A percentile compares a stretch with the other conserved stretches of the same genome.
Conservation (phyloP, 2,329 filamentous ascomycete species). For the Neopestalotiopsis sp. region DNA sequence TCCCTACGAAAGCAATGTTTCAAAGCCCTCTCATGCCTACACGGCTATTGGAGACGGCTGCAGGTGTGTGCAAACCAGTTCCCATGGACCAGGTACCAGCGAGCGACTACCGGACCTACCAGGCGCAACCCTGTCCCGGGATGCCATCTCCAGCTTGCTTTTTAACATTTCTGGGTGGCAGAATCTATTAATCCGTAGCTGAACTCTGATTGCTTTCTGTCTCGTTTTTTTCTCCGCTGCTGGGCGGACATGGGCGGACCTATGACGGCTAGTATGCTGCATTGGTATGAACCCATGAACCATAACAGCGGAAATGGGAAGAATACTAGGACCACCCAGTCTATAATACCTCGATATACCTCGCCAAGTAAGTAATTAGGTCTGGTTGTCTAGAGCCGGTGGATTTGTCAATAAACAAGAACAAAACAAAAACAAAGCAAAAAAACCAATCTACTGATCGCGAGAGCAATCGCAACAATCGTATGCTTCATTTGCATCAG, state of each 20-base stretch:
- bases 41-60: too few species aligned
- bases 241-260: background rate
- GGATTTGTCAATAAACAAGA: background rate
- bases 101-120: conserved; percentile 9
- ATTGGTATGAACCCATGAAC: conserved; percentile 8
- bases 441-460: background rate
- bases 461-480: background rate
- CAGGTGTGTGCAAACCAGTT: background rate
- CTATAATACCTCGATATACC: conserved; percentile 1
- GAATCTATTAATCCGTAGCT: conserved; percentile 5
- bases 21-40: background rate
- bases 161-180: conserved; percentile 7
- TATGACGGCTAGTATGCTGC: background rate
- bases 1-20: conserved; percentile 4
- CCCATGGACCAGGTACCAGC: background rate
- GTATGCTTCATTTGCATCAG: background rate
- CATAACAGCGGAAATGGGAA: conserved; percentile 4
- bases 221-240: background rate
- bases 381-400: background rate
- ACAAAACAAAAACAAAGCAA: too few species aligned
- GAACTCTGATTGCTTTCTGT: background rate
- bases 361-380: background rate
- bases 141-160: conserved; percentile 8
- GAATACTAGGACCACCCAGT: background rate
- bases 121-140: conserved; percentile 10